Evolutionary conservation across 179 eudicot species (phyloP), one percentile per base, ranked within the genome.

Genomic region (Heliamphora ciliata): DNA sequence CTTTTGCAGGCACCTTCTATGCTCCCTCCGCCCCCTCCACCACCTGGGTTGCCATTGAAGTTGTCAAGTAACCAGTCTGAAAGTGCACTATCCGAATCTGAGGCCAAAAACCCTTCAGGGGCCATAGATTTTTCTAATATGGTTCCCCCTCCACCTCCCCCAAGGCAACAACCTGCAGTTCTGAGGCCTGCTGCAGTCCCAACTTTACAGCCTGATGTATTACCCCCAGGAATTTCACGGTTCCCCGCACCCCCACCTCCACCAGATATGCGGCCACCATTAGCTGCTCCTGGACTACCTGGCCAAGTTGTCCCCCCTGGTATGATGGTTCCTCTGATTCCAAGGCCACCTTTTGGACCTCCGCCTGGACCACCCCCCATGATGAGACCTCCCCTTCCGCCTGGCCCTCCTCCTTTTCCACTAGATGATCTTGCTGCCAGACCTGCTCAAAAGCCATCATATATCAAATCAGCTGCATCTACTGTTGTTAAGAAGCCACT

Each of bases 351-450:
- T 31, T 92, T 88, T 87, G 97, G 97, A 79, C 94, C 92, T 82
- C 96, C 97, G 18, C 91, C 91, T 58, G 93, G 92, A 79, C 90
- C 88, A 68, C 93, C 92, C 14, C 89, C 92, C 79, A 95, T 95
- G 98, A 91, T 92, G 98, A 94, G 94, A 79, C 98, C 97, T 70
- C 98, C 98, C 31, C 95, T 95, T 72, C 98, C 98, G 51, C 98
- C 98, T 13, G 98, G 98, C 48, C 98, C 97, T 13, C 97, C 98
- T 71, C 98, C 98, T 61, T 76, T 89, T 79, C 86, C 85, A 64
- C 85, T 81, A 70, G 92, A 92, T 68, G 97, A 90, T 61, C 48
- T 59, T 71, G 31, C 47, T 71, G 85, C 85, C 75, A 86, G 91
- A 82, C 92, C 89, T 80, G 76, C 97, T 77, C 98, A 88, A 80